Base-by-base conservation (phyloP, 768 basidiomycete genomes). In the Podaxis sp. region DNA sequence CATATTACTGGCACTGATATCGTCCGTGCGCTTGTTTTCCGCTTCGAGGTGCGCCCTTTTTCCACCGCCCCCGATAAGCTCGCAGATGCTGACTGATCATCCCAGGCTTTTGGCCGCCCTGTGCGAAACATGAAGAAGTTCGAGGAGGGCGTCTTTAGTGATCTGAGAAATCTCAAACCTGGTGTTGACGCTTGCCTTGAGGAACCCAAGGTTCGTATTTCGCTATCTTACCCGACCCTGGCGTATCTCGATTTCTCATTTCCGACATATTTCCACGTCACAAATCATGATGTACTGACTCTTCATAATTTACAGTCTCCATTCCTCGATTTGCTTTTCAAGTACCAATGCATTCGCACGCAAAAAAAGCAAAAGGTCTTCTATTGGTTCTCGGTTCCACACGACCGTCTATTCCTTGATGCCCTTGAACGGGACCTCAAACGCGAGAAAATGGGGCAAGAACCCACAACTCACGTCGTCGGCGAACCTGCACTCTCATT, bases 361-460 rank as follows among this genome's bases (percentile, higher is more conserved):
- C 96, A 98, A 74, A 98, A 97, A 83, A 98, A 97, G 78, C 96
- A 96, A 78, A 95, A 98, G 74, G 96, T 98, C n/a, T 98, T 97
- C 71, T 97, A 93, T 74, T 98, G 96, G 95, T 97, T 94, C 77
- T 96, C 94, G 5, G 96, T 98, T 5, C 96, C 96, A 2, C 96
- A 98, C 64, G 96, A 98, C 73, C 89, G 95, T 37, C 89, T 98
- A 59, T 98, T 97, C 82, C 86, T 98, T 57, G 96, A 98, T 71
- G 96, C 96, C 19, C 85, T 98, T 53, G 96, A 98, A 73, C 90
- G 96, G 53, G 96, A 98, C 73, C 85, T 97, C 61, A 97, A 96
- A 79, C 86, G 96, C 36, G 96, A 97, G 75, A 96, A 95, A 76
- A 89, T 91, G 80, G 91, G 92, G 0, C 80, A 85, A 46, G 93